phyloP scores from a whole-genome alignment of 2,329 filamentous ascomycete genomes.

The Domatiomyces catenatus region DNA sequence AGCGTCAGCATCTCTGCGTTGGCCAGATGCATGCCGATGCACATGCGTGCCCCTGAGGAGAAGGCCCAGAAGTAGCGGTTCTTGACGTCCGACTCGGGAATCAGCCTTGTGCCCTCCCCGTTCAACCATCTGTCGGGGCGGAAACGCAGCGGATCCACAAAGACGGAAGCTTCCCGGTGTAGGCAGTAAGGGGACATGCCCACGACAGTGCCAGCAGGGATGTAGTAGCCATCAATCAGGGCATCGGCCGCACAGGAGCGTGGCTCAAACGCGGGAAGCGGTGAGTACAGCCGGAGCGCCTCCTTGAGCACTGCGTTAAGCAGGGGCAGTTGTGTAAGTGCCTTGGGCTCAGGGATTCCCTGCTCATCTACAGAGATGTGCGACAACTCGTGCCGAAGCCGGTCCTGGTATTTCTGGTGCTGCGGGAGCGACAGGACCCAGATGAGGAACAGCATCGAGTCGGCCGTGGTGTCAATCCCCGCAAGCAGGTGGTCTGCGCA shows the following conservation, averaged over 20 bases:
- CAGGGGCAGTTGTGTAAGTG: slow-evolving; percentile 27
- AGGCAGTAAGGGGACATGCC: slow-evolving; percentile 21
- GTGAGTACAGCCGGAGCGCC: slow-evolving; percentile 33
- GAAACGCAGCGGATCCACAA: slow-evolving; percentile 31
- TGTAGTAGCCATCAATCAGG: slow-evolving; percentile 22
- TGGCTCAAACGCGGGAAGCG: slow-evolving; percentile 36
- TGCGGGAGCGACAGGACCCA: slow-evolving; percentile 35
- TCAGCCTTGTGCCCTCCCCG: slow-evolving; percentile 5
- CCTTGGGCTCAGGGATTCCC: slow-evolving; percentile 24
- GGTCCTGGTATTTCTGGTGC: slow-evolving; percentile 28
- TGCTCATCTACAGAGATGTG: slow-evolving; percentile 15
- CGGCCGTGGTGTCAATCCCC: slow-evolving; percentile 38
- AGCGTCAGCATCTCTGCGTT: slow-evolving; percentile 38
- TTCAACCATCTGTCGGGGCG: slow-evolving; percentile 23
- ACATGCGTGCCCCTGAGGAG: slow-evolving; percentile 28
- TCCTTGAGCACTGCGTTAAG: slow-evolving; percentile 37
- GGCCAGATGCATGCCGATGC: slow-evolving; percentile 29
- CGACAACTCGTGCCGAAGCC: slow-evolving; percentile 30
- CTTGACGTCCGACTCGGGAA: slow-evolving; percentile 10
- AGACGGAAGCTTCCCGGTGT: slow-evolving; percentile 30
- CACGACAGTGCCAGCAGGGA: slow-evolving; percentile 20
- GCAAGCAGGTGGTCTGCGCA: slow-evolving; percentile 39
- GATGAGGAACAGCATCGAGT: slow-evolving; percentile 37
- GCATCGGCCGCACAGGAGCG: slow-evolving; percentile 23
- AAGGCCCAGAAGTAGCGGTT: slow-evolving; percentile 25